phyloP scores from a whole-genome alignment of 1,284 basidiomycete species.

The Leccinum pachyderme region DNA sequence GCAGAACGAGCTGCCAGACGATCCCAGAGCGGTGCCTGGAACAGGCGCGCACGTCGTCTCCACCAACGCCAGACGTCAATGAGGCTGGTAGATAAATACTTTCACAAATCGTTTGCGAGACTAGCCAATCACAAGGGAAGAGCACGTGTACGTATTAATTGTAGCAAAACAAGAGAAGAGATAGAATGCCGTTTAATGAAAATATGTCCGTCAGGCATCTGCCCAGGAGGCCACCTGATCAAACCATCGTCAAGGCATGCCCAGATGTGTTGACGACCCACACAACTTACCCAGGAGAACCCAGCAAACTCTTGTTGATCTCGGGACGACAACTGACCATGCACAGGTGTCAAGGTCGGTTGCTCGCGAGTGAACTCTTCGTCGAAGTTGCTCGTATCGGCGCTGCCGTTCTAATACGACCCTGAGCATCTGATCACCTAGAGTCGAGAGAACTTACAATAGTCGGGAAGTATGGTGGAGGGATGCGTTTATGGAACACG shows the following conservation, averaged over 20 bases:
- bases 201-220: conserved; percentile 48
- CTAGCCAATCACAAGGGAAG: conserved; percentile 51
- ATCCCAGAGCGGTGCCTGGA: conserved; percentile 46
- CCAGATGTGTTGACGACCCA: not conserved
- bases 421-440: conserved; percentile 5
- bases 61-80: conserved; percentile 24
- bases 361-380: conserved; percentile 97
- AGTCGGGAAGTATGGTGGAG: conserved; percentile 95
- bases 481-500: conserved; percentile 93
- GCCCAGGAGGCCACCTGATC: conserved; percentile 70
- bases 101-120: conserved; percentile 36
- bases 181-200: conserved; percentile 31
- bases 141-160: conserved; percentile 32
- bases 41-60: conserved; percentile 67
- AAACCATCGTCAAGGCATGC: not conserved
- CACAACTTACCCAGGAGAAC: conserved; percentile 81
- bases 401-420: conserved; percentile 63
- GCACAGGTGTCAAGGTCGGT: conserved; percentile 96
- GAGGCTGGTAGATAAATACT: conserved; percentile 15
- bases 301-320: conserved; percentile 97
- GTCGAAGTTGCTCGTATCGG: conserved; percentile 89
- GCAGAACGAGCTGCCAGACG: conserved; percentile 38
- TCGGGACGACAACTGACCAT: conserved; percentile 87
- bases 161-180: conserved; percentile 36
- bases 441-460: conserved; percentile 59